These are phyloP conservation scores for Geotrichum klebahnii DNA, from an alignment of 1,139 yeast species.

Conservation along the genomic window DNA sequence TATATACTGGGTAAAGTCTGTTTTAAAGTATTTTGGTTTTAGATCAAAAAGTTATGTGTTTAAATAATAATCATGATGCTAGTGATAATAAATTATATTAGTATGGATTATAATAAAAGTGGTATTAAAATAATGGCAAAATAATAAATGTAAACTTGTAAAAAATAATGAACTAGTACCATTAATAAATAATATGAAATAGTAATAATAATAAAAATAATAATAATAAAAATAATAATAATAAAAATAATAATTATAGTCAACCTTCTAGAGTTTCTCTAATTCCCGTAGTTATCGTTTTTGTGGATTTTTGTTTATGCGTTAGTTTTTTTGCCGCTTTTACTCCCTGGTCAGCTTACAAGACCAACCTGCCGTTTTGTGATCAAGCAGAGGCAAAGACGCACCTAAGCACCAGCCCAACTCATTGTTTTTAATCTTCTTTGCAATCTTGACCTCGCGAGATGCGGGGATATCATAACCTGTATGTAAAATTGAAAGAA, in stretches of 20 bases:
- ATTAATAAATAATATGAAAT: no score
- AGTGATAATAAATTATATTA: no score
- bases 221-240: no score
- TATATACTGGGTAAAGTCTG: no score
- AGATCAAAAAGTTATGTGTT: no score
- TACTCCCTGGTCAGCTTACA: conserved; percentile 42
- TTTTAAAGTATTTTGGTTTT: no score
- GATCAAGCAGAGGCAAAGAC: conserved; percentile 78
- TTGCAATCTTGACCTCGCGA: conserved; percentile 88
- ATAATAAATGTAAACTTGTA: background rate
- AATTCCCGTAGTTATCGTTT: background rate
- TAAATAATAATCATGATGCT: no score
- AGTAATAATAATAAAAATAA: background rate
- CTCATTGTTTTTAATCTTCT: conserved; percentile 81
- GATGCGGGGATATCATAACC: conserved; percentile 92
- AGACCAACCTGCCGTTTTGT: conserved; percentile 59
- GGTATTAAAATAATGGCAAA: no score
- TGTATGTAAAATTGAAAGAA: conserved; percentile 81
- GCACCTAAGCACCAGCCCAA: conserved; percentile 99
- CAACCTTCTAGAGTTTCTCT: background rate
- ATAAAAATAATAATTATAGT: no score
- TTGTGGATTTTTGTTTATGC: background rate
- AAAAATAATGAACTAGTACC: background rate
- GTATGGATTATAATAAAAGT: no score
- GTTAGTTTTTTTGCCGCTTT: no score